Evolutionary conservation across 2,329 filamentous ascomycete species (phyloP), one percentile per base, ranked within the genome.

Genomic region (Calycina marina): DNA sequence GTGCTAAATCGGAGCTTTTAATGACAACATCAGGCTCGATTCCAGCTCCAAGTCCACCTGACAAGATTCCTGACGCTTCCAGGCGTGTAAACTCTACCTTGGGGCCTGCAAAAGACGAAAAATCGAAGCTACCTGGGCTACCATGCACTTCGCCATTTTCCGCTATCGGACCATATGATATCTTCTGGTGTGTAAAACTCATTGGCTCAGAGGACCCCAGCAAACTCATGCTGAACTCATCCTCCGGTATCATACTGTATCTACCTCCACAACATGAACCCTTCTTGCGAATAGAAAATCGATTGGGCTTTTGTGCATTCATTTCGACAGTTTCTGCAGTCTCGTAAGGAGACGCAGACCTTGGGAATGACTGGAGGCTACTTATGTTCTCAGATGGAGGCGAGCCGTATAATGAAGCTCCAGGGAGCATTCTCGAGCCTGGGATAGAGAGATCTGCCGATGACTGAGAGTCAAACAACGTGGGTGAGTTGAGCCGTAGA

Each of bases 11-110:
- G n/a, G 8, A 9, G 3, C 20, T 22, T 0, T 59, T 58, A 42
- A 64, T 61, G 14, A 52, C 62, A 12, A 76, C 53, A 2, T 50
- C 62, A 3, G 58, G 52, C 15, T 62, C 58, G 0, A 67, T 58
- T 2, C 71, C 72, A 18, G 56, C 53, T 2, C 72, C 71, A 8
- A 76, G 44, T 0, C 71, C 72, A n/a, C 69, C 67, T 0, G 69
- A 74, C 15, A 76, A 51, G 20, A 55, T 59, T 2, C 69, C 70
- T 5, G 53, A 59, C 2, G 67, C 62, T 45, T 75, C 71, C 35
- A 47, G 40, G 26, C 36, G 35, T 30, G 46, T 41, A n/a, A 43
- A 38, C 30, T 49, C 44, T 18, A 45, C 31, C 28, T 45, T 36
- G 4, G 46, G 46, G 2, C 48, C 49, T 20, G 29, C 30, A 16